These are phyloP conservation scores for Alternaria gansuensis DNA, from an alignment of 2,329 filamentous ascomycete species.

Conservation along the genomic window DNA sequence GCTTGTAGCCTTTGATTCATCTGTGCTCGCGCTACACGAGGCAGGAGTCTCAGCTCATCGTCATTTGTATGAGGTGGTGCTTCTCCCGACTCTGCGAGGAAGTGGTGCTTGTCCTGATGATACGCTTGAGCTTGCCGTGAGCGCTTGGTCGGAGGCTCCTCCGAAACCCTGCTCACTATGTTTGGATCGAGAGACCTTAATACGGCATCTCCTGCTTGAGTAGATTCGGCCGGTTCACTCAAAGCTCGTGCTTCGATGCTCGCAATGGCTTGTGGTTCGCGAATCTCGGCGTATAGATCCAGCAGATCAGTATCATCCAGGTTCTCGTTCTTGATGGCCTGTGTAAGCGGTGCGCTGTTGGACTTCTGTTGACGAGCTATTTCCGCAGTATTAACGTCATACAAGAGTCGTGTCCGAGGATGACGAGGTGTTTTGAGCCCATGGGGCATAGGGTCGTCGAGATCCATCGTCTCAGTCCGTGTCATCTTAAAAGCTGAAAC, in stretches of 20 bases:
- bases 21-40: slow-evolving; percentile 37
- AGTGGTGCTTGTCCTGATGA: slow-evolving; percentile 22
- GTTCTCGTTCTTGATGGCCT: slow-evolving; percentile 29
- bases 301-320: neutral
- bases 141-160: slow-evolving; percentile 34
- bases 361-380: slow-evolving; percentile 40
- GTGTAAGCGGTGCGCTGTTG: slow-evolving; percentile 40
- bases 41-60: slow-evolving; percentile 27
- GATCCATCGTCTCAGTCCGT: slow-evolving; percentile 56
- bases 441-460: slow-evolving; percentile 51
- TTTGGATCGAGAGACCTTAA: slow-evolving; percentile 43
- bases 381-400: slow-evolving; percentile 24
- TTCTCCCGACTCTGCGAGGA: slow-evolving; percentile 44
- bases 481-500: slow-evolving; percentile 27
- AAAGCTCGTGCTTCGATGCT: slow-evolving; percentile 30
- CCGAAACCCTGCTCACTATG: slow-evolving; percentile 22
- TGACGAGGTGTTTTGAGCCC: slow-evolving; percentile 46
- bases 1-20: slow-evolving; percentile 37
- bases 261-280: neutral
- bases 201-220: slow-evolving; percentile 12
- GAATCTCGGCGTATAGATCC: neutral
- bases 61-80: slow-evolving; percentile 28
- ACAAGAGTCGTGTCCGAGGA: slow-evolving; percentile 15
- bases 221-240: slow-evolving; percentile 31
- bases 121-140: slow-evolving; percentile 21